Evolutionary conservation across 345 rosid genomes (phyloP), one percentile per base, ranked within the genome.

Genomic region (Lumnitzera racemosa): DNA sequence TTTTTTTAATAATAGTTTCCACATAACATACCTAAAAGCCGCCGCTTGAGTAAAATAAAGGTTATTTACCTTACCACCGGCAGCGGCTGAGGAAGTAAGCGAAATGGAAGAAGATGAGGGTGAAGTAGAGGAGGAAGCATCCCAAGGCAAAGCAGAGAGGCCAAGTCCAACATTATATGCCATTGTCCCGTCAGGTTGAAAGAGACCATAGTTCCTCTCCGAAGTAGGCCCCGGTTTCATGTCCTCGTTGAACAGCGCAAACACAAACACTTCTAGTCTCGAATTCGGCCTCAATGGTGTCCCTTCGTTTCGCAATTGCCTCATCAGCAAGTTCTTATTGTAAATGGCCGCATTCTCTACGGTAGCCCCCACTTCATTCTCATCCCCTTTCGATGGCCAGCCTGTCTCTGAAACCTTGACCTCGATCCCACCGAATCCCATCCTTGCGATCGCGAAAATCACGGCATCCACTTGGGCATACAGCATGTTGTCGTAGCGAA

Each of bases 401-500:
- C 99, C 99, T 11, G 99, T 95, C 73, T 95, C 99, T 1, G 99
- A 90, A 27, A 95, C 63, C 80, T 71, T 63, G 2, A 90, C 91
- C 60, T 76, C 80, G 12, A 90, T 55, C 57, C 86, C 85, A 0
- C 78, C 69, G 52, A 83, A 88, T 2, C 99, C 99, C 84, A 88
- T 54, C 11, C 86, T 77, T 51, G 75, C 77, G 20, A 94, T 90
- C 1, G 99, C 99, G 0, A 86, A 68, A 58, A 90, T 88, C 50
- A 94, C 86, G 29, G 96, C 96, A 52, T 94, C 99, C 31, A 94
- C 61, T 66, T 94, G 99, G 63, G 99, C 99, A 63, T 74, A 94
- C 79, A 94, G 58, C 97, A 90, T 94, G 55, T 94, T 94, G 41
- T 94, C 99, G 60, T 94, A 94, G 14, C 76, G 76, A 58, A 94